These are phyloP conservation scores for Phytophthora constricta DNA, from an alignment of 352 stramenopile species.

Conservation along the genomic window DNA sequence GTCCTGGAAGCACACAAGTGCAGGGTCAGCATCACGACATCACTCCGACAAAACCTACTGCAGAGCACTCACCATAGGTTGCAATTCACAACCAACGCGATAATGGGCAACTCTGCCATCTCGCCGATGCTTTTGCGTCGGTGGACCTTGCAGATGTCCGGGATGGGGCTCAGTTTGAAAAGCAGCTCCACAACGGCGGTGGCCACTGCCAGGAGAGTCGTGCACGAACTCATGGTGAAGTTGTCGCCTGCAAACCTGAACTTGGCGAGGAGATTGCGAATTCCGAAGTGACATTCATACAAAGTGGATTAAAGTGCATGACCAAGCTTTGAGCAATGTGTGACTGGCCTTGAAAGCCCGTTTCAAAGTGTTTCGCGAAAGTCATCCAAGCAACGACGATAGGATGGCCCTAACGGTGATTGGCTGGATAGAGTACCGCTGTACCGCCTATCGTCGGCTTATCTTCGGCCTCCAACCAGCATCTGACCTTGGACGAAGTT, in stretches of 20 bases:
- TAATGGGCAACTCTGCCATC: slow-evolving; percentile 30
- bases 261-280: not conserved
- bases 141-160: slow-evolving; percentile 41
- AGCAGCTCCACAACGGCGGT: slow-evolving; percentile 31
- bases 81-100: slow-evolving; percentile 34
- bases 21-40: too few species aligned
- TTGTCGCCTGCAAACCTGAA: slow-evolving; percentile 23
- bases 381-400: not conserved
- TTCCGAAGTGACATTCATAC: not conserved
- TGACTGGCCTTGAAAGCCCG: not conserved
- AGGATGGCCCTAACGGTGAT: too few species aligned
- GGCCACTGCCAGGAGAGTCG: slow-evolving; percentile 27
- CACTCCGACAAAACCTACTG: too few species aligned
- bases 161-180: slow-evolving; percentile 27
- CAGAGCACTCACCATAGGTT: too few species aligned
- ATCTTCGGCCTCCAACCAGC: too few species aligned
- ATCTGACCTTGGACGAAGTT: too few species aligned
- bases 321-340: not conserved
- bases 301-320: not conserved
- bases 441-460: too few species aligned
- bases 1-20: too few species aligned
- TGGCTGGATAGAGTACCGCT: too few species aligned
- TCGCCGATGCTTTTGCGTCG: slow-evolving; percentile 32
- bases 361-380: not conserved
- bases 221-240: slow-evolving; percentile 17